Evolutionary conservation across 2,329 filamentous ascomycete species (phyloP), one percentile per base, ranked within the genome.

Genomic region (Exophiala aquamarina): DNA sequence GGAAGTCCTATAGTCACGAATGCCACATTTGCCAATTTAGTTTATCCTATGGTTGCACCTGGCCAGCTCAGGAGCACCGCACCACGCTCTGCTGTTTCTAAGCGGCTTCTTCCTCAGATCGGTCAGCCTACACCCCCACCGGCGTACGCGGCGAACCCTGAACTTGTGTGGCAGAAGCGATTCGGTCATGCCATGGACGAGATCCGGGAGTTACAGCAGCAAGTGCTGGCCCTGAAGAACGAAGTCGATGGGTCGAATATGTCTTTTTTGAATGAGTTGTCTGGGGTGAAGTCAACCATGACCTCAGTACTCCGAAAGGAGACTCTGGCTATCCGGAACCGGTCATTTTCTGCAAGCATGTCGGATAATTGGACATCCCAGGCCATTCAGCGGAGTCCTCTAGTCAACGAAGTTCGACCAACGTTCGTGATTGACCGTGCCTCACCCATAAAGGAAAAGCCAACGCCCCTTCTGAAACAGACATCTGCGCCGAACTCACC

Each of bases 161-260:
- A 58, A 18, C 51, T 58, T 13, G 36, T 58, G 9, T 49, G 53
- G 44, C 53, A 52, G 38, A 57, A 51, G 35, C 47, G 52, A 8
- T 42, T 59, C n/a, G 42, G 44, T 21, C 49, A 54, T 35, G 54
- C 54, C 11, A 55, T 59, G 50, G 50, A 55, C 31, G 55, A 56
- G 44, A 56, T 59, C 29, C 47, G 44, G 13, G 54, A 57, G 28
- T 40, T 59, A 13, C 52, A 55, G 41, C 29, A 44, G 4, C 55
- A 59, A 34, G 14, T 59, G 3, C 44, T 44, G 21, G 28, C 32
- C 15, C 45, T 59, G 18, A 52, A 44, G 41, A 44, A 34, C 20
- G 46, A 57, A 15, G 10, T 59, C 41, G 47, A 37, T 36, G 44
- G 34, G 23, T 50, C 56, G 23, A 57, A 21, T 11, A 34, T 32